Conservation (phyloP, 805 yeast species). For the Saccharomyces jurei region DNA sequence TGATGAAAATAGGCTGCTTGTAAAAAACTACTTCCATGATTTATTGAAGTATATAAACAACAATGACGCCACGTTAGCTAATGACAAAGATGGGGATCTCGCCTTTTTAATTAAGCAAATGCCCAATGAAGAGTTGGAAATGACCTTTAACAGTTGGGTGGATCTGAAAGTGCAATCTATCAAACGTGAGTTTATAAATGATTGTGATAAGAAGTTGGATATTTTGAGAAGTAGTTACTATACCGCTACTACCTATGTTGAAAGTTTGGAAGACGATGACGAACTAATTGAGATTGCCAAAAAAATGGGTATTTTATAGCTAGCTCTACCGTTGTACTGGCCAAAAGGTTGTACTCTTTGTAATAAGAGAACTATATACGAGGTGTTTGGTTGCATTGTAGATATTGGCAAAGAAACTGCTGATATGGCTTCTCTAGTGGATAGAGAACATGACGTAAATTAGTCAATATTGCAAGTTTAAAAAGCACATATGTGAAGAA, state of each 20-base stretch:
- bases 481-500: neutral
- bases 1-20: conserved; percentile 12
- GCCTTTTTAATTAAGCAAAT: conserved; percentile 57
- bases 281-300: conserved; percentile 12
- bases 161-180: conserved; percentile 40
- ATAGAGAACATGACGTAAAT: neutral
- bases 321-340: neutral
- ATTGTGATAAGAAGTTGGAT: conserved; percentile 44
- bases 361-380: neutral
- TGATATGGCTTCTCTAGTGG: neutral
- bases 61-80: conserved; percentile 26
- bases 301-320: conserved; percentile 3
- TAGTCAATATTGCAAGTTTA: neutral
- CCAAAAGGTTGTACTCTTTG: neutral
- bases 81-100: conserved; percentile 59
- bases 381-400: neutral
- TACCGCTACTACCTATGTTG: conserved; percentile 5
- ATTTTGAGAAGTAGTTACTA: conserved; percentile 28
- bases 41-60: conserved; percentile 21
- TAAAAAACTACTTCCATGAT: conserved; percentile 20
- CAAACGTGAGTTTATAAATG: conserved; percentile 39
- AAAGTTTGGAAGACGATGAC: conserved; percentile 12
- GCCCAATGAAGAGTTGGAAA: conserved; percentile 60
- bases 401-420: neutral
- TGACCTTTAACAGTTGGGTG: conserved; percentile 70